Evolutionary conservation across 495 filamentous ascomycete species (phyloP), one percentile per base, ranked within the genome.

Genomic region (Acidiella bohemica): DNA sequence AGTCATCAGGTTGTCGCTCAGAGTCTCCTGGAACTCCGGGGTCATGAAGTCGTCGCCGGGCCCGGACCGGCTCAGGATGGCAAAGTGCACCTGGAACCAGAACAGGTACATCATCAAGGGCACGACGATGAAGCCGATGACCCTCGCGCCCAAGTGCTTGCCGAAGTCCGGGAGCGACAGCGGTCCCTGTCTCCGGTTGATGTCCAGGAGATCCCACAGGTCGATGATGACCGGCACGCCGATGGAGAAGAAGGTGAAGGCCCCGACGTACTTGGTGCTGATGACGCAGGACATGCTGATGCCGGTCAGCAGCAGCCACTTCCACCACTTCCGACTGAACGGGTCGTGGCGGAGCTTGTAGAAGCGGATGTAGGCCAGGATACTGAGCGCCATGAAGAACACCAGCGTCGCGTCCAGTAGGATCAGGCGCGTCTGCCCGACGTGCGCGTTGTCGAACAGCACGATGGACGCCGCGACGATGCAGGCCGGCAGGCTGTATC

Each of bases 21-120:
- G 65, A 5, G 92, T 95, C 63, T 93, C 87, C 62, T 97, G 90
- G 64, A 97, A 97, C 49, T 88, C 85, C 2, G 90, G 90, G 10
- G 79, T 84, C 90, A 97, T 97, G 66, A 97, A 97, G 44, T 97
- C 90, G 54, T 97, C 92, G 28, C 90, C 90, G 31, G 90, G 90
- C 22, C 90, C 90, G 25, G 87, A 95, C 35, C 78, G 72, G 28
- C 66, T 80, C 38, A 97, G 68, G 52, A 97, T 82, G 18, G 84
- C 70, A 58, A 97, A 96, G 62, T 97, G 90, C 22, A 96, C 86
- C 67, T 96, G 90, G 76, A 97, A 97, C 92, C 92, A 97, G 69
- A 97, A 97, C 21, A 97, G 72, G 59, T 96, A 97, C 62, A 96
- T 90, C 50, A 96, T 70, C 72, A 95, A n/a, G 25, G 90, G 90